Conservation (phyloP, 768 basidiomycete genomes). For the Strobilomyces dryophilus region DNA sequence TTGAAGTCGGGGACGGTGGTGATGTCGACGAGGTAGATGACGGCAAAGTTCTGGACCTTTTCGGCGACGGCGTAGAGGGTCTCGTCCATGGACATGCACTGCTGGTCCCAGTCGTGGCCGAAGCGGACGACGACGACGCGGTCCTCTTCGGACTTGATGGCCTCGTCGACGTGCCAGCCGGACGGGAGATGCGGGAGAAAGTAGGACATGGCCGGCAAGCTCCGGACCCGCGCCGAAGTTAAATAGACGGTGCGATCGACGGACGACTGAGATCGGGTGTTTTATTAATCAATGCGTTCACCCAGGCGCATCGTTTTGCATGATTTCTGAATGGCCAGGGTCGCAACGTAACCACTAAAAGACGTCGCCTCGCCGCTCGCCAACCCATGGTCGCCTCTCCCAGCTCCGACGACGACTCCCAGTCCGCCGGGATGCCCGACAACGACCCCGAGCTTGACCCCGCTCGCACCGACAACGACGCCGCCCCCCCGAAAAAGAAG, state of each 20-base stretch:
- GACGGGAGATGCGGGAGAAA: constrained; percentile 85
- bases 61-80: constrained; percentile 89
- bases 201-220: constrained; percentile 63
- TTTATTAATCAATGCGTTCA: no score
- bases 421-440: constrained; percentile 55
- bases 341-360: constrained; percentile 25
- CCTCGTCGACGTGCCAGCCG: constrained; percentile 99
- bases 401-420: constrained; percentile 42
- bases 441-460: constrained; percentile 50
- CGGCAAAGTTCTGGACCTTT: constrained; percentile 97
- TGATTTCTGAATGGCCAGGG: no score
- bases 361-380: neutral
- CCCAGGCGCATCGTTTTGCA: neutral
- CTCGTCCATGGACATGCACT: constrained; percentile 99
- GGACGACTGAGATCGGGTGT: no score
- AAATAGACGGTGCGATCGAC: no score
- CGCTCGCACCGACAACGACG: constrained; percentile 28
- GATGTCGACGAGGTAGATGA: constrained; percentile 93
- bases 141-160: constrained; percentile 97
- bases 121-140: constrained; percentile 92
- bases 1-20: constrained; percentile 98
- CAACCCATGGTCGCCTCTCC: constrained; percentile 17
- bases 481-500: constrained; percentile 47
- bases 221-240: neutral
- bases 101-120: constrained; percentile 88